A percentile compares a stretch with the other conserved stretches of the same genome.
Evolutionary conservation across 345 rosid species (phyloP).

Genomic region (Eucalyptus pauciflora): DNA sequence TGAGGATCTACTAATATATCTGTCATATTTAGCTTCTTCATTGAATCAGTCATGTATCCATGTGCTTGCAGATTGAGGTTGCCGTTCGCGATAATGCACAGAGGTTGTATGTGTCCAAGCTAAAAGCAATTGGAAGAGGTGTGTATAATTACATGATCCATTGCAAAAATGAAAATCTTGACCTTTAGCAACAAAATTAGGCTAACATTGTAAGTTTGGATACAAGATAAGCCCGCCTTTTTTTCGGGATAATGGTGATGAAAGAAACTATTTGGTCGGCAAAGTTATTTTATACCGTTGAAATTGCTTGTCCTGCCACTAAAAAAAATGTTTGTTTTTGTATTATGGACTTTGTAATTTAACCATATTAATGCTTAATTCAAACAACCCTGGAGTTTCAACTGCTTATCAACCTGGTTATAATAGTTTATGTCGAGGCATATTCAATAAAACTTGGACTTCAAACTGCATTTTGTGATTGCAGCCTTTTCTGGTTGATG

Average conservation of each 20-base stretch:
- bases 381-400: not conserved
- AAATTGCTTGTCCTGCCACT: not conserved
- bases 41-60: not conserved
- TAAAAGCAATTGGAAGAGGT: slow-evolving; percentile 81
- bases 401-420: not conserved
- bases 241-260: not conserved
- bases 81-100: slow-evolving; percentile 96
- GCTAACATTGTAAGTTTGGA: not conserved
- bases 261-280: not conserved
- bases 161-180: not conserved
- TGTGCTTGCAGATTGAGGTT: slow-evolving; percentile 67
- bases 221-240: not conserved
- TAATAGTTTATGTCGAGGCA: not conserved
- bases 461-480: not conserved
- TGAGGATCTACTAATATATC: not conserved
- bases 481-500: not conserved
- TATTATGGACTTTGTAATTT: not conserved
- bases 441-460: not conserved
- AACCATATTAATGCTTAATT: not conserved
- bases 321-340: not conserved
- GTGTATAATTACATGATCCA: not conserved
- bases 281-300: not conserved
- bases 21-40: not conserved
- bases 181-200: not conserved
- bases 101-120: slow-evolving; percentile 60